Evolutionary conservation across 306 rosid species (phyloP).

Genomic region (Cucumis sativus): Cucumber_9930_V3 NC_026659.2:31441001-31441500

Average conservation of each 20-base stretch:
- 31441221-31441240: background rate
- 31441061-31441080: background rate
- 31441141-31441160: background rate
- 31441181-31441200: background rate
- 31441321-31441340: slow-evolving; percentile 79
- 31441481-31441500: background rate
- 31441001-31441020: background rate
- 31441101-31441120: background rate
- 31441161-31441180: background rate
- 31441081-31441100: background rate
- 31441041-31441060: background rate
- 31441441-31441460: background rate
- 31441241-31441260: too few species aligned
- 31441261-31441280: background rate
- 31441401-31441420: slow-evolving; percentile 99
- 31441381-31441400: slow-evolving; percentile 97
- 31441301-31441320: background rate
- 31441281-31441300: background rate
- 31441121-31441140: background rate
- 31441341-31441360: slow-evolving; percentile 98
- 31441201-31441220: background rate
- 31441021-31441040: background rate
- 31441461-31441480: background rate
- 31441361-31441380: slow-evolving; percentile 94
- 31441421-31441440: slow-evolving; percentile 20